Conservation (phyloP, 768 basidiomycete species). For the Phanerochaete carnosa region DNA sequence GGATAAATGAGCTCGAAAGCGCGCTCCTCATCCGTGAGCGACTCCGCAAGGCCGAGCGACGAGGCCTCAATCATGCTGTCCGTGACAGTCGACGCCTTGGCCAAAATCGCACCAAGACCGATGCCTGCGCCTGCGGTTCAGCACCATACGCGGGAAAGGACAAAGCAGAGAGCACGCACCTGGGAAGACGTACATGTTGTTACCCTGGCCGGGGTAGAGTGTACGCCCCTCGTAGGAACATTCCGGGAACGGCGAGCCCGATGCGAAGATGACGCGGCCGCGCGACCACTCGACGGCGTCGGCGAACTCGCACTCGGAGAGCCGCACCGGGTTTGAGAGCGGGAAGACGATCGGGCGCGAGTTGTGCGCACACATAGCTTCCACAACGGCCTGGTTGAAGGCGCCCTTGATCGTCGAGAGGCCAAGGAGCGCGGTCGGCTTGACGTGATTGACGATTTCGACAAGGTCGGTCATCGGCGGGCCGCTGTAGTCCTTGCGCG, state of each 20-base stretch:
- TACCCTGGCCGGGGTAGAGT: slow-evolving; percentile 84
- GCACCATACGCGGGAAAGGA: neutral
- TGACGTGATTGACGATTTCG: slow-evolving; percentile 76
- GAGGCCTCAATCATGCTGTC: slow-evolving; percentile 89
- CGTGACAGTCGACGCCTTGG: slow-evolving; percentile 65
- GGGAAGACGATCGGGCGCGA: slow-evolving; percentile 89
- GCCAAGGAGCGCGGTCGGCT: slow-evolving; percentile 87
- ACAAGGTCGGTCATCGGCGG: slow-evolving; percentile 71
- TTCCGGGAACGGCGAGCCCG: slow-evolving; percentile 81
- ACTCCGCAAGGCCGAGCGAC: slow-evolving; percentile 73
- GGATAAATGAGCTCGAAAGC: slow-evolving; percentile 75
- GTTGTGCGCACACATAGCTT: slow-evolving; percentile 77
- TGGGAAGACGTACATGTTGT: slow-evolving; percentile 90
- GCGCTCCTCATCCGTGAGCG: slow-evolving; percentile 69
- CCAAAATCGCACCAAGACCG: slow-evolving; percentile 77
- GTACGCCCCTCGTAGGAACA: slow-evolving; percentile 51
- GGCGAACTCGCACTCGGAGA: slow-evolving; percentile 77
- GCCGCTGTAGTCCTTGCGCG: slow-evolving; percentile 75
- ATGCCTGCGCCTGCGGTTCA: slow-evolving; percentile 39
- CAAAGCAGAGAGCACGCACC: slow-evolving; percentile 30
- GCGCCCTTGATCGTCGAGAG: slow-evolving; percentile 81
- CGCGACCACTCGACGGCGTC: slow-evolving; percentile 71
- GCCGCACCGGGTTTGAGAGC: slow-evolving; percentile 82
- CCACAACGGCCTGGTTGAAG: slow-evolving; percentile 69
- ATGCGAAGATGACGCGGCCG: slow-evolving; percentile 81